phyloP scores from a whole-genome alignment of 2,329 filamentous ascomycete genomes.

The Pseudogymnoascus sp. region DNA sequence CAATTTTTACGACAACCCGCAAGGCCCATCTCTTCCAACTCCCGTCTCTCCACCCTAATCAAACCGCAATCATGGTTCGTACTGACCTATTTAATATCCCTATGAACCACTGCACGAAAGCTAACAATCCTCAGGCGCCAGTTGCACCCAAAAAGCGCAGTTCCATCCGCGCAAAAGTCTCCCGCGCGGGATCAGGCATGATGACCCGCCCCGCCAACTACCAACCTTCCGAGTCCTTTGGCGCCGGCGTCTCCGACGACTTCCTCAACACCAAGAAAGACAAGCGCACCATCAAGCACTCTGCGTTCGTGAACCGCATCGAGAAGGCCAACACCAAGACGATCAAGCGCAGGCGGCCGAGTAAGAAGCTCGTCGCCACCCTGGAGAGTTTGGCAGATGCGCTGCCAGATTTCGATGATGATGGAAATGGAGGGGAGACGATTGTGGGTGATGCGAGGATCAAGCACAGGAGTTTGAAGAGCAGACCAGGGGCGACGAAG shows the following conservation, averaged over 20 bases:
- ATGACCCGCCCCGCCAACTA: constrained; percentile 16
- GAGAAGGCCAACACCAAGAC: constrained; percentile 49
- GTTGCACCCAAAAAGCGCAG: constrained; percentile 38
- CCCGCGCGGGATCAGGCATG: constrained; percentile 38
- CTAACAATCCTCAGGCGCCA: constrained; percentile 29
- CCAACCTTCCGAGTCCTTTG: constrained; percentile 31
- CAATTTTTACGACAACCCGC: background rate
- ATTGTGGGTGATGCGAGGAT: constrained; percentile 51
- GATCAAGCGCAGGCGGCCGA: constrained; percentile 57
- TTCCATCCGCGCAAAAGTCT: constrained; percentile 48
- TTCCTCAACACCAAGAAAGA: constrained; percentile 73
- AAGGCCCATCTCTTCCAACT: background rate
- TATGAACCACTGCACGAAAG: constrained; percentile 11
- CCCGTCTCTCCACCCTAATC: background rate
- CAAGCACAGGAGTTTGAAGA: constrained; percentile 65
- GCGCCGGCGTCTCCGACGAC: constrained; percentile 42
- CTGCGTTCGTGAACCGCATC: constrained; percentile 69
- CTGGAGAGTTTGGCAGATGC: constrained; percentile 73
- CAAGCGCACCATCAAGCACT: constrained; percentile 75
- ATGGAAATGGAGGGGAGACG: constrained; percentile 32
- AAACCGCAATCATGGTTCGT: constrained; percentile 14
- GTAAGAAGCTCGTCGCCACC: constrained; percentile 69
- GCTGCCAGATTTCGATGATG: constrained; percentile 51
- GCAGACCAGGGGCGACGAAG: constrained; percentile 71
- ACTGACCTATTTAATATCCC: background rate